Evolutionary conservation across 78 protist genomes (phyloP).

Genomic region (Monosiga brevicollis): DNA sequence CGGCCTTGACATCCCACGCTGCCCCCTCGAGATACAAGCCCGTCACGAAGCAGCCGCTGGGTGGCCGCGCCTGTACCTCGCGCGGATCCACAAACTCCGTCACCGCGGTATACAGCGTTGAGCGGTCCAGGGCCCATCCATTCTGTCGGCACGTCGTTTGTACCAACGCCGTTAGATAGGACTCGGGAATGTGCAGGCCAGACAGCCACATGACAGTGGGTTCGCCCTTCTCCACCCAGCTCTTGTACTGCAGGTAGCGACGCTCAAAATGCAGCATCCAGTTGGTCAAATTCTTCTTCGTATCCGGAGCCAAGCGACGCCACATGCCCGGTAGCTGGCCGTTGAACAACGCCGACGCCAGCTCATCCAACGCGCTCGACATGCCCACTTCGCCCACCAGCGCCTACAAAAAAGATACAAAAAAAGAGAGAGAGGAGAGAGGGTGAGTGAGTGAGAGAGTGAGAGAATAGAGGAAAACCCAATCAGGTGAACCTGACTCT

Average conservation of each 20-base stretch:
- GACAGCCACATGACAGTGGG: conserved; percentile 85
- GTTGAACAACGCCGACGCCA: conserved; percentile 42
- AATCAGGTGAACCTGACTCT: too few relatives aligned
- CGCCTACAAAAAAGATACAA: too few relatives aligned
- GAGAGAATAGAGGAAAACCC: too few relatives aligned
- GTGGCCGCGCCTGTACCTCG: conserved; percentile 21
- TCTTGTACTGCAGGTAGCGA: conserved; percentile 53
- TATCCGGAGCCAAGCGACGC: conserved; percentile 65
- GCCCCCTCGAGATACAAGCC: conserved; percentile 87
- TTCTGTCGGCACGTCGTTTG: conserved; percentile 79
- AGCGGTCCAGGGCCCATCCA: conserved; percentile 83
- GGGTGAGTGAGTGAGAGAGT: too few relatives aligned
- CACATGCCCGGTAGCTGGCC: conserved; percentile 73
- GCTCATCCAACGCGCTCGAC: conserved; percentile 62
- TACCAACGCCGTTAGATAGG: conserved; percentile 78
- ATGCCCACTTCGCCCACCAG: conserved; percentile 80
- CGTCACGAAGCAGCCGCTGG: conserved; percentile 61
- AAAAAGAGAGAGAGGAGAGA: too few relatives aligned
- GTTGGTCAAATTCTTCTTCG: conserved; percentile 52
- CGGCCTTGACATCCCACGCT: conserved; percentile 52
- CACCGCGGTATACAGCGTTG: conserved; percentile 57
- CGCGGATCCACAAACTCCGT: conserved; percentile 8
- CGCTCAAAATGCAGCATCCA: conserved; percentile 69
- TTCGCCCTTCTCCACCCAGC: conserved; percentile 57
- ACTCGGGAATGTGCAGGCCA: conserved; percentile 83